A percentile compares a stretch with the other conserved stretches of the same genome.
Evolutionary conservation across 2,329 filamentous ascomycete species (phyloP).

Genomic region (Geosmithia putterillii): DNA sequence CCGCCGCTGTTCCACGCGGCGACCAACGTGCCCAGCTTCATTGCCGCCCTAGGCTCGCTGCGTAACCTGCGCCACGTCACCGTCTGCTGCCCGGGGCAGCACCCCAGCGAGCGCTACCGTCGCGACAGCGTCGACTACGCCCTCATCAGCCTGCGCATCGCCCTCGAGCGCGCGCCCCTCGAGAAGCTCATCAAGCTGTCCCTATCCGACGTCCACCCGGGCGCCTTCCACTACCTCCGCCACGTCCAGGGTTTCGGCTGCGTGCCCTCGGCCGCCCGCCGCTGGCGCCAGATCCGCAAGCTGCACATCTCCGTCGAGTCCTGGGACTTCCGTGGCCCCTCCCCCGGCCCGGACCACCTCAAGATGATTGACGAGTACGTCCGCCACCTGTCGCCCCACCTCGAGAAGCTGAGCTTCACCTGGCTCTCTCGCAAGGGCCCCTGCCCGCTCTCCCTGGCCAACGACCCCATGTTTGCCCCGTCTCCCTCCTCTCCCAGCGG

Average conservation of each 20-base stretch:
- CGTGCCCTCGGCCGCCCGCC: conserved; percentile 55
- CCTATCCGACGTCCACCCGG: conserved; percentile 61
- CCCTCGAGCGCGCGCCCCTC: conserved; percentile 62
- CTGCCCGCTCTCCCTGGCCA: conserved; percentile 57
- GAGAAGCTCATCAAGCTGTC: conserved; percentile 56
- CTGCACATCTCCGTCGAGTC: conserved; percentile 62
- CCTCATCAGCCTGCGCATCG: conserved; percentile 74
- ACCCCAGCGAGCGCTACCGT: conserved; percentile 56
- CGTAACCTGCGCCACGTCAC: conserved; percentile 61
- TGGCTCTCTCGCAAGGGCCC: conserved; percentile 69
- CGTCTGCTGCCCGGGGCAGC: conserved; percentile 64
- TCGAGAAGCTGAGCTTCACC: conserved; percentile 63
- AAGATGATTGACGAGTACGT: conserved; percentile 77
- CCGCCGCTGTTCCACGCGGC: conserved; percentile 82
- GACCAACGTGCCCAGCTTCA: conserved; percentile 76
- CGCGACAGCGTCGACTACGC: conserved; percentile 77
- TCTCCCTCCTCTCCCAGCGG: no score
- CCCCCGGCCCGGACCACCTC: conserved; percentile 54
- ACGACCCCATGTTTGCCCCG: conserved; percentile 57
- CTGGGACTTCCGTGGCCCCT: conserved; percentile 49
- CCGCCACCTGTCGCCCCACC: conserved; percentile 49
- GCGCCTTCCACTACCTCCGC: conserved; percentile 65
- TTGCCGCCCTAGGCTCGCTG: conserved; percentile 58
- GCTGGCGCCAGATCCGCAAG: conserved; percentile 68
- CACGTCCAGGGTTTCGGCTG: conserved; percentile 63